Evolutionary conservation across 345 rosid species (phyloP).

Genomic region (Noccaea bulbosa): DNA sequence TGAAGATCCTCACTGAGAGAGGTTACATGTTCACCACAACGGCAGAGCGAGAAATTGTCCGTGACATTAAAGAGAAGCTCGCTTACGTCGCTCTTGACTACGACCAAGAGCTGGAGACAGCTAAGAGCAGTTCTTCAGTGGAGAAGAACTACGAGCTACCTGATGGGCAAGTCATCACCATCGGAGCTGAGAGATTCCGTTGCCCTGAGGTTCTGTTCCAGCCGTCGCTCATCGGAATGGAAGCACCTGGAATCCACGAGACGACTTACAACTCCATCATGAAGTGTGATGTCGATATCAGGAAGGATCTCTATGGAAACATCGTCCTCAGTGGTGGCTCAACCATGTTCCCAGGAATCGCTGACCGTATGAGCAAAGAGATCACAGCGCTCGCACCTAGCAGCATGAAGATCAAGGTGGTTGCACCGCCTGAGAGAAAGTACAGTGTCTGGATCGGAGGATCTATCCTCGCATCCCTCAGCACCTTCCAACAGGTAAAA

Average conservation of each 20-base stretch:
- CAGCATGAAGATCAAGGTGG: conserved; percentile 52
- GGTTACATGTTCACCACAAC: conserved; percentile 55
- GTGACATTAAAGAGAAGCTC: conserved; percentile 57
- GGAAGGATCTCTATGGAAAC: conserved; percentile 57
- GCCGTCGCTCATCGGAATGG: conserved; percentile 53
- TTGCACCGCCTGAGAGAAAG: conserved; percentile 62
- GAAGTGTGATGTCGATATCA: conserved; percentile 52
- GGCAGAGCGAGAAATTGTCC: conserved; percentile 54
- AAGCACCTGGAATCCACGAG: conserved; percentile 56
- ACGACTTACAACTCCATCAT: conserved; percentile 51
- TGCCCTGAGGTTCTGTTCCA: conserved; percentile 57
- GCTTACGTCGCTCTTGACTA: conserved; percentile 55
- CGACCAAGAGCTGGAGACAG: conserved; percentile 48
- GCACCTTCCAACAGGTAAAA: conserved; percentile 55
- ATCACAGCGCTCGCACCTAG: conserved; percentile 52
- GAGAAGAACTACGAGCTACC: conserved; percentile 58
- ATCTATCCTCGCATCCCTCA: conserved; percentile 59
- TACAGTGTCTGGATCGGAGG: conserved; percentile 65
- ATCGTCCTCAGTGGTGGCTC: conserved; percentile 60
- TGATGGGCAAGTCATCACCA: conserved; percentile 56
- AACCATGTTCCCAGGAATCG: conserved; percentile 53
- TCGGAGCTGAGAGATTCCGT: conserved; percentile 54
- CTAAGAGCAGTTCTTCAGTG: conserved; percentile 49
- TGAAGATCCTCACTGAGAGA: conserved; percentile 61
- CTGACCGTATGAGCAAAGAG: conserved; percentile 58